phyloP scores from a whole-genome alignment of 164 flowering plant species.

The Litsea cubeba region DNA sequence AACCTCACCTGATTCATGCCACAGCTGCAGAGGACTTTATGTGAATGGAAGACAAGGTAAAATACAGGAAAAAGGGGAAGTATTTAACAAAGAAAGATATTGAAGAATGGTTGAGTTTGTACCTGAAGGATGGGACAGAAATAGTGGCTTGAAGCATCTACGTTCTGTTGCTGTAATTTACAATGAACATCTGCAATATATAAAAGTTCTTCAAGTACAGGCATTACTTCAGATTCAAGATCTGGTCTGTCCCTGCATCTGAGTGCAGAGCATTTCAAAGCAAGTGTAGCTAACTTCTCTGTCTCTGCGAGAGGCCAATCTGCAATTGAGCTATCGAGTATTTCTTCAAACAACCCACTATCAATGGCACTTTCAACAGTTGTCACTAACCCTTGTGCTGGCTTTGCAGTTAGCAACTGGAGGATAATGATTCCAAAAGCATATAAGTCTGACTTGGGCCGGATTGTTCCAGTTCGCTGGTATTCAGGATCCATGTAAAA shows the following conservation, averaged over 20 bases:
- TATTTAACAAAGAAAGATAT: not conserved
- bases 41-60: too few relatives aligned
- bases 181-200: slow-evolving; percentile 38
- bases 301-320: slow-evolving; percentile 79
- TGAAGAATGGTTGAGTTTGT: not conserved
- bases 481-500: slow-evolving; percentile 91
- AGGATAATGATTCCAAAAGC: slow-evolving; percentile 71
- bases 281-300: slow-evolving; percentile 54
- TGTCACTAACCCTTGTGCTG: slow-evolving; percentile 46
- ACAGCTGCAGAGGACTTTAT: too few relatives aligned
- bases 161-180: slow-evolving; percentile 22
- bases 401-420: slow-evolving; percentile 59
- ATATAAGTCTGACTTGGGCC: slow-evolving; percentile 85
- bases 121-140: slow-evolving; percentile 91
- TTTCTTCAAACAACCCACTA: slow-evolving; percentile 32
- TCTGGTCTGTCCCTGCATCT: slow-evolving; percentile 90
- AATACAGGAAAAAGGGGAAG: not conserved
- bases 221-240: slow-evolving; percentile 65
- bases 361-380: slow-evolving; percentile 48
- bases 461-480: slow-evolving; percentile 74
- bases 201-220: slow-evolving; percentile 52
- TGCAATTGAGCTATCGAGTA: slow-evolving; percentile 53
- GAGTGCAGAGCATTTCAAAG: slow-evolving; percentile 51
- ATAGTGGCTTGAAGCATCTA: slow-evolving; percentile 56
- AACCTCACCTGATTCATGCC: too few relatives aligned